Conservation (phyloP, 2,329 filamentous ascomycete genomes). For the Penicillium sp. region DNA sequence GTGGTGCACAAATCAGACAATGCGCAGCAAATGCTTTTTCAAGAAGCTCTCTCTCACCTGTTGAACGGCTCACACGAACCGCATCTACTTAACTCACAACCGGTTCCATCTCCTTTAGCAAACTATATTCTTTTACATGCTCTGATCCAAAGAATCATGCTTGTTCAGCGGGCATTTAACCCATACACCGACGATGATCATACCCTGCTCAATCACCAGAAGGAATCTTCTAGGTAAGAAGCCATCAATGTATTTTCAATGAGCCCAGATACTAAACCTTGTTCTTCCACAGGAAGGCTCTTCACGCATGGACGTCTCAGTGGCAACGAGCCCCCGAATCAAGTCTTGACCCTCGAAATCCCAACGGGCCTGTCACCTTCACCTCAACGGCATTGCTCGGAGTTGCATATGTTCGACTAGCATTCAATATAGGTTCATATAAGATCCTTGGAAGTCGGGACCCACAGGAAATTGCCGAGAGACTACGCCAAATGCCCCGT, state of each 20-base stretch:
- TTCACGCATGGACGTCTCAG: conserved; percentile 38
- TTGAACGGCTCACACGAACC: conserved; percentile 1
- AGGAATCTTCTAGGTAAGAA: conserved; percentile 21
- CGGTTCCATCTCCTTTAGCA: conserved; percentile 47
- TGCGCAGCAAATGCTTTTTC: conserved; percentile 20
- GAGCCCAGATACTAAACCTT: neutral
- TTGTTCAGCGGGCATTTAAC: conserved; percentile 48
- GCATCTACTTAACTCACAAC: neutral
- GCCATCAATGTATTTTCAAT: neutral
- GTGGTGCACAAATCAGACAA: conserved; percentile 5
- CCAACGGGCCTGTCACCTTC: conserved; percentile 60
- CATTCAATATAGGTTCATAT: conserved; percentile 19
- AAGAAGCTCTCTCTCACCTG: conserved; percentile 17
- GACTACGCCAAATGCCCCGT: conserved; percentile 47
- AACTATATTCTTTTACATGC: conserved; percentile 68
- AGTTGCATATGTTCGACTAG: conserved; percentile 51
- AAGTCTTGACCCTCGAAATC: conserved; percentile 27
- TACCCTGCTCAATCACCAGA: conserved; percentile 3
- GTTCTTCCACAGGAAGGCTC: conserved; percentile 33
- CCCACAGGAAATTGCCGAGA: conserved; percentile 44
- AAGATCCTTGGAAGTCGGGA: conserved; percentile 62
- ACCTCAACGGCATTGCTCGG: conserved; percentile 63
- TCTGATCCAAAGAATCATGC: conserved; percentile 66
- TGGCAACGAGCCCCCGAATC: conserved; percentile 43
- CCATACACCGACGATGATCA: neutral